Evolutionary conservation across 1,284 basidiomycete genomes (phyloP).

Genomic region (Lentinula novae-zelandiae): DNA sequence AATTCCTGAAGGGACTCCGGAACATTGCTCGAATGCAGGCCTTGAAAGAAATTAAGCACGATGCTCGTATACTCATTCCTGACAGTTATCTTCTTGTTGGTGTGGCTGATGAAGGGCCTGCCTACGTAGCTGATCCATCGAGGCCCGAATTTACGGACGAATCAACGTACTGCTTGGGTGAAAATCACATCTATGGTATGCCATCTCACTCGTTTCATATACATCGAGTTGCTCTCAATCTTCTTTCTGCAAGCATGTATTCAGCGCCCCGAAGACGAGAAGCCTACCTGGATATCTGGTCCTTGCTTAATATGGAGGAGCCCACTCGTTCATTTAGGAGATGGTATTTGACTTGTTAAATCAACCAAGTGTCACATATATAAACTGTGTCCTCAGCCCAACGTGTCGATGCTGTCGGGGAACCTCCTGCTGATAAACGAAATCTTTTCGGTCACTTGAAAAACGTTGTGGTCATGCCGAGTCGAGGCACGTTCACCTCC

Average conservation of each 20-base stretch:
- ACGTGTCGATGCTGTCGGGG: constrained; percentile 66
- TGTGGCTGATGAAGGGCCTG: constrained; percentile 73
- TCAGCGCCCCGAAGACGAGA: constrained; percentile 39
- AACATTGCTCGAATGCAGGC: constrained; percentile 57
- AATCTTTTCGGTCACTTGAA: constrained; percentile 61
- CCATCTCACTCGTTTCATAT: neutral
- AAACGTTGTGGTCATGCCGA: constrained; percentile 73
- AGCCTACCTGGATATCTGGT: constrained; percentile 53
- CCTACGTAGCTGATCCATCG: constrained; percentile 38
- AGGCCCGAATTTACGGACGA: constrained; percentile 30
- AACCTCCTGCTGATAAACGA: constrained; percentile 52
- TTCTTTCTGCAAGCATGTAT: constrained; percentile 43
- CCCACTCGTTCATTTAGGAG: constrained; percentile 70
- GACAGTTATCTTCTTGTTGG: constrained; percentile 68
- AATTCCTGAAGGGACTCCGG: constrained; percentile 56
- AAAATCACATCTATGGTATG: constrained; percentile 61
- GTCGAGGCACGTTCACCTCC: constrained; percentile 41
- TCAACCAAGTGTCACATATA: constrained; percentile 1
- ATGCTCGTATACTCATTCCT: constrained; percentile 67
- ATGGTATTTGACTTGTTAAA: constrained; percentile 37
- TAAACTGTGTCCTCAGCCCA: constrained; percentile 43
- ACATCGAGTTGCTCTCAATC: neutral
- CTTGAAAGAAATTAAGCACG: constrained; percentile 68
- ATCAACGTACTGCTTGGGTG: constrained; percentile 49
- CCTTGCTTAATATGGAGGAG: constrained; percentile 60